Conservation (phyloP, 441 rosid genomes). For the Euphorbia celastroides region DNA sequence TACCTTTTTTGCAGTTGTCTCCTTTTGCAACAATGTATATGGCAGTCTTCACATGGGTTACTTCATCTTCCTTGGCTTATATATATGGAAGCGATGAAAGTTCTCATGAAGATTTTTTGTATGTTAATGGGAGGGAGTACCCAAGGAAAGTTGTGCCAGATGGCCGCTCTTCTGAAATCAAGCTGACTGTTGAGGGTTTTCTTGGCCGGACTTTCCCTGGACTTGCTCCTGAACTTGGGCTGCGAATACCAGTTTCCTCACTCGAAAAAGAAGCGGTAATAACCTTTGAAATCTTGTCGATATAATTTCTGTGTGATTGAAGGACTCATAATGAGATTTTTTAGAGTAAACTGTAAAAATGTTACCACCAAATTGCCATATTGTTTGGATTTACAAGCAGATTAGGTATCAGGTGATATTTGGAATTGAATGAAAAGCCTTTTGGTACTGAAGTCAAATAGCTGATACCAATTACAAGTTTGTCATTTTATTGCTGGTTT, state of each 20-base stretch:
- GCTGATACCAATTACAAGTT: too few relatives aligned
- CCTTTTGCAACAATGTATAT: slow-evolving; percentile 90
- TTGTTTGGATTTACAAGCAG: not conserved
- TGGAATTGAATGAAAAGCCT: not conserved
- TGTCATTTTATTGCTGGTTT: not conserved
- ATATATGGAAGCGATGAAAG: slow-evolving; percentile 79
- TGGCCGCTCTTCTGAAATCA: slow-evolving; percentile 82
- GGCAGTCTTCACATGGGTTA: slow-evolving; percentile 79
- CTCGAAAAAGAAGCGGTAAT: slow-evolving; percentile 80
- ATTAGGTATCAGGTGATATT: not conserved
- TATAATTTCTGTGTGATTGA: not conserved
- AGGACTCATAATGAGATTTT: not conserved
- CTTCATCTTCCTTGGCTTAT: slow-evolving; percentile 80
- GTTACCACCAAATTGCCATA: not conserved
- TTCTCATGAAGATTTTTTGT: slow-evolving; percentile 57
- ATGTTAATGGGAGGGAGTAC: slow-evolving; percentile 66
- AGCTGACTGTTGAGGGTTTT: slow-evolving; percentile 66
- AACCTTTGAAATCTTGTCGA: slow-evolving; percentile 12
- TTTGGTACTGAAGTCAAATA: not conserved
- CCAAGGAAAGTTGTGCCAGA: slow-evolving; percentile 51
- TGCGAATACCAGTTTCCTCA: slow-evolving; percentile 60
- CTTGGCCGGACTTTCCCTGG: slow-evolving; percentile 81
- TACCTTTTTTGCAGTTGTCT: slow-evolving; percentile 47
- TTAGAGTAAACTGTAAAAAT: not conserved
- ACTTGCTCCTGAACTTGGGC: slow-evolving; percentile 52